Percentiles rank a stretch among this genome's conserved stretches.
These are phyloP conservation scores for Clonostachys byssicola DNA, from an alignment of 2,329 filamentous ascomycete species.

Conservation along the genomic window DNA sequence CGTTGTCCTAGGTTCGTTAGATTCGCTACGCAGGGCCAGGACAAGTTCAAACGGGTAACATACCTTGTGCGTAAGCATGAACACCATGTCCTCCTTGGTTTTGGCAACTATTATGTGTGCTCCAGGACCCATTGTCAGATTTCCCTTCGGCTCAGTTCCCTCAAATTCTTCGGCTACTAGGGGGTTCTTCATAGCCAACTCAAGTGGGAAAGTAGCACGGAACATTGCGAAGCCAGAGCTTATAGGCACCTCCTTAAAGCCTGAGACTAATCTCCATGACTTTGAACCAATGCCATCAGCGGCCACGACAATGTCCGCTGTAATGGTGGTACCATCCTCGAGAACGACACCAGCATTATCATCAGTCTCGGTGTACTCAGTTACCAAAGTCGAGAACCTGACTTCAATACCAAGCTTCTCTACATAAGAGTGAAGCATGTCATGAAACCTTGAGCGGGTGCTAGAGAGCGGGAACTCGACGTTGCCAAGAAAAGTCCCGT, in stretches of 20 bases:
- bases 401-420: conserved; percentile 52
- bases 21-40: conserved; percentile 46
- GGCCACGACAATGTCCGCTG: background rate
- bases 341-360: background rate
- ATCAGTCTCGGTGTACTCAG: conserved; percentile 48
- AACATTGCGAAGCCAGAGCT: background rate
- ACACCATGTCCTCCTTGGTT: conserved; percentile 45
- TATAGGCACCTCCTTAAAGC: background rate
- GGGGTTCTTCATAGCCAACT: conserved; percentile 20
- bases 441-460: conserved; percentile 15
- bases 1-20: conserved; percentile 54
- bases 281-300: conserved; percentile 19
- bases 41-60: background rate
- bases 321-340: background rate
- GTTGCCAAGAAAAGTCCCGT: background rate
- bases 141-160: too few relatives aligned
- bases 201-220: conserved; percentile 21
- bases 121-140: background rate
- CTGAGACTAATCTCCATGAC: conserved; percentile 46
- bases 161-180: conserved; percentile 32
- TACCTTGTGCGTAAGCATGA: conserved; percentile 1
- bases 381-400: conserved; percentile 43
- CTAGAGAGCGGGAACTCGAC: conserved; percentile 37
- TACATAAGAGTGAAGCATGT: conserved; percentile 47
- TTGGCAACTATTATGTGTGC: background rate